Base-by-base conservation (phyloP, 2,329 filamentous ascomycete genomes). In the Grosmannia penicillata region DNA sequence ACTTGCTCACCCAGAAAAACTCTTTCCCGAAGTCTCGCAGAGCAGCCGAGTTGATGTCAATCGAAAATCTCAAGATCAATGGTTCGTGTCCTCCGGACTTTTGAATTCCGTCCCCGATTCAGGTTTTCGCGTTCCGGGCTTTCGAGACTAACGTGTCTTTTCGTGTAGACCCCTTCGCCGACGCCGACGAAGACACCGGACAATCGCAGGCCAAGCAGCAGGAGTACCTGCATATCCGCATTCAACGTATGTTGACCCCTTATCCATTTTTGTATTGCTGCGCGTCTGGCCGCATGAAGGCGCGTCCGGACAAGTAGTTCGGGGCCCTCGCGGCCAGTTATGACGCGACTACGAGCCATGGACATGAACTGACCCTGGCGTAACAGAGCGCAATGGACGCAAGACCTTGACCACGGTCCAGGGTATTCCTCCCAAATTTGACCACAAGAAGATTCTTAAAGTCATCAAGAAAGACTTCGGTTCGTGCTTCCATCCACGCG, bases 371-470 rank as follows among this genome's bases (percentile, higher is more conserved):
- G n/a, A 8, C 11, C 14, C n/a, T 17, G 6, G 13, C 15, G 15
- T 15, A 39, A 25, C 62, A 96, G 89, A 98, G 72, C 91, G 91
- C 70, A 98, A 98, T 96, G 91, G 91, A 78, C 91, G 91, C 66
- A 98, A 98, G 78, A 96, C 91, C 72, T 75, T 98, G 82, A 98
- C 91, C 56, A 98, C 91, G 56, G 87, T 98, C 57, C 89, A 96
- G 76, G 91, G 91, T 66, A 79, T 98, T 56, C 89, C 91, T 48
- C 91, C 91, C 72, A 95, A 96, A 62, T 96, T 95, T 59, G 89
- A 95, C 68, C 86, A 91, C 67, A 96, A 95, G 78, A 95, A 95
- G 72, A 95, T 98, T 62, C 79, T 98, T 57, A 95, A 95, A 73
- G 87, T 93, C 66, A 94, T 96, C 73, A 96, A 96, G 80, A 96